Conservation (phyloP, 768 basidiomycete species). For the Suillus plorans region DNA sequence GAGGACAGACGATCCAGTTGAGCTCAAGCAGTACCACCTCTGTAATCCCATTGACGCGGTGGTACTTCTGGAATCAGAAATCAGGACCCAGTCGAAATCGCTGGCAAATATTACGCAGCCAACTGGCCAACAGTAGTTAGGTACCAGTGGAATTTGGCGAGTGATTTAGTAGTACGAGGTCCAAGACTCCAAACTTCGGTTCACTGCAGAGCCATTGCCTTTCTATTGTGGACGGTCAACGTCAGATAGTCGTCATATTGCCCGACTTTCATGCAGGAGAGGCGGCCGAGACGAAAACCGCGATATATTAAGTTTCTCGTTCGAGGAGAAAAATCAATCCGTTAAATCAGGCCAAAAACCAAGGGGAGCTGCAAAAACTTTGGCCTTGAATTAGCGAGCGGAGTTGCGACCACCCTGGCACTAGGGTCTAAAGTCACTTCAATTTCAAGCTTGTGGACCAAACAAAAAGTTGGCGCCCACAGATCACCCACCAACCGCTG, state of each 20-base stretch:
- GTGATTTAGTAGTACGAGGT: not conserved
- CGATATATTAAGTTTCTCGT: not conserved
- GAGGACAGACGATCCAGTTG: not conserved
- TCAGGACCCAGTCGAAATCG: not conserved
- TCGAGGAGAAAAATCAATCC: not conserved
- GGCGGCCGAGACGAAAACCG: not conserved
- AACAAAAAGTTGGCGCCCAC: not conserved
- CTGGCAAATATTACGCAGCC: not conserved
- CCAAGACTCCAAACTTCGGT: not conserved
- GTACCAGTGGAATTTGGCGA: not conserved
- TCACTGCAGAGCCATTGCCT: not conserved
- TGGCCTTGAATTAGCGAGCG: conserved; percentile 1
- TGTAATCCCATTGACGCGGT: not conserved
- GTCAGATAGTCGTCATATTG: not conserved
- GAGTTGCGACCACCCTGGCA: not conserved
- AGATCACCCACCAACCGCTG: not conserved
- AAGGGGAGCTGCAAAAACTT: not conserved
- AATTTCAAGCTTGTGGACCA: conserved; percentile 1
- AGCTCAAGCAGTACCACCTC: not conserved
- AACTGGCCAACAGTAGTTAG: not conserved
- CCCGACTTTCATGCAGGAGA: not conserved
- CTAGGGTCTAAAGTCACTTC: not conserved
- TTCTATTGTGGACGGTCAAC: not conserved
- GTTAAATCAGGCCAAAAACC: not conserved
- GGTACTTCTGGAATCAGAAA: not conserved